These are phyloP conservation scores for Dionaea muscipula DNA, from an alignment of 179 eudicot genomes.

Conservation along the genomic window DNA sequence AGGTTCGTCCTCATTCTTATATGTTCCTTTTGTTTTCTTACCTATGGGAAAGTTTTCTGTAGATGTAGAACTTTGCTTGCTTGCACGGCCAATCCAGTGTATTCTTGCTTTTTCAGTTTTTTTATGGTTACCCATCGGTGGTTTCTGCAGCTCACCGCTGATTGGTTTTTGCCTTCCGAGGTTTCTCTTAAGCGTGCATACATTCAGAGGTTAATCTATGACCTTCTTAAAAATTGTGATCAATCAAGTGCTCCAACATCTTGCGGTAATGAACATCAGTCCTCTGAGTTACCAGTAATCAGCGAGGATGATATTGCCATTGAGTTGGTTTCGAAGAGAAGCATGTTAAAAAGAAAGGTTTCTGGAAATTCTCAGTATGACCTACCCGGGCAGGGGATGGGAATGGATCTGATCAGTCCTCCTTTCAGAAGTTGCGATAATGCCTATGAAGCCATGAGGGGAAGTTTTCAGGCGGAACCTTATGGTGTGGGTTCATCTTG, in stretches of 20 bases:
- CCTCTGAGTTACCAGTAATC: conserved; percentile 15
- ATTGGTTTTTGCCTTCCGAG: conserved; percentile 71
- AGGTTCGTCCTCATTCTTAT: too few species aligned
- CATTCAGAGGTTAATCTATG: conserved; percentile 51
- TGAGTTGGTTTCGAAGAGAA: conserved; percentile 30
- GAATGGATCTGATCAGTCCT: conserved; percentile 33
- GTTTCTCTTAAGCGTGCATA: conserved; percentile 61
- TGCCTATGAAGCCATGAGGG: conserved; percentile 29
- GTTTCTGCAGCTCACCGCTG: conserved; percentile 45
- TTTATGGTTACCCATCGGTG: not conserved
- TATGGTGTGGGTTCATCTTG: conserved; percentile 26
- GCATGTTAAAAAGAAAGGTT: conserved; percentile 24
- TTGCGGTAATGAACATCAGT: conserved; percentile 14
- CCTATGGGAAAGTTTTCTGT: too few species aligned
- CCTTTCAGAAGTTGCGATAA: conserved; percentile 18
- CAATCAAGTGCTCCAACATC: conserved; percentile 20
- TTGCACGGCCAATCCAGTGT: not conserved
- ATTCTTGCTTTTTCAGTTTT: not conserved
- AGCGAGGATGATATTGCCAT: conserved; percentile 25
- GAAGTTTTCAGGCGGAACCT: conserved; percentile 28
- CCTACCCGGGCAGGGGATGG: conserved; percentile 34
- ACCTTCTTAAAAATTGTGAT: conserved; percentile 35
- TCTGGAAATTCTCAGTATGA: conserved; percentile 23
- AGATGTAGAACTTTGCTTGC: too few species aligned
- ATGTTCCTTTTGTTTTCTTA: too few species aligned